These are phyloP conservation scores for Ganoderma meredithae DNA, from an alignment of 1,284 basidiomycete genomes.

Conservation along the genomic window DNA sequence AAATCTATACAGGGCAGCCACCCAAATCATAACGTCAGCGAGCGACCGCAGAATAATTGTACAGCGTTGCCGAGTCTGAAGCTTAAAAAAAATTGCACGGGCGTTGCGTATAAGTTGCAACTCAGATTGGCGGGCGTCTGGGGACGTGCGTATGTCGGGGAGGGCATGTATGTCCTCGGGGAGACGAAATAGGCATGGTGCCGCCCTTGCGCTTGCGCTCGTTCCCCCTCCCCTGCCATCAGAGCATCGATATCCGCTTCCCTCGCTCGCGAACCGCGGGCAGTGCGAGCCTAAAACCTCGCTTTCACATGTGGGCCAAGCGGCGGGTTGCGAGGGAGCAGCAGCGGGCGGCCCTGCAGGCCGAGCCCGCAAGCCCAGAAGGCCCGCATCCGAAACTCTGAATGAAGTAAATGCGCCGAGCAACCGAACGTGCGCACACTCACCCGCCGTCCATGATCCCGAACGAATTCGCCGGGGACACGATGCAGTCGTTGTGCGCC, in stretches of 20 bases:
- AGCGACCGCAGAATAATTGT: not conserved
- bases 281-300: not conserved
- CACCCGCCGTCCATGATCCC: constrained; percentile 40
- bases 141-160: not conserved
- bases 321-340: not conserved
- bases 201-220: not conserved
- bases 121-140: not conserved
- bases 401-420: not conserved
- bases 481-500: constrained; percentile 32
- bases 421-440: constrained; percentile 11
- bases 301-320: not conserved
- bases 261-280: not conserved
- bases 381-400: not conserved
- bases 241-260: not conserved
- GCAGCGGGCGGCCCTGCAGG: not conserved
- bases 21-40: not conserved
- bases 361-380: not conserved
- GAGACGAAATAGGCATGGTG: not conserved
- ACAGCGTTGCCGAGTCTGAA: not conserved
- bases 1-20: constrained; percentile 15
- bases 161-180: not conserved
- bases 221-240: not conserved
- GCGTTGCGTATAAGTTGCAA: not conserved
- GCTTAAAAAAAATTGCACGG: not conserved
- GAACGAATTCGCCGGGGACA: constrained; percentile 36